Percentiles rank a stretch among this genome's conserved stretches.
Evolutionary conservation across 176 grass and related monocot genomes (phyloP).

Genomic region (Eleusine indica): DNA sequence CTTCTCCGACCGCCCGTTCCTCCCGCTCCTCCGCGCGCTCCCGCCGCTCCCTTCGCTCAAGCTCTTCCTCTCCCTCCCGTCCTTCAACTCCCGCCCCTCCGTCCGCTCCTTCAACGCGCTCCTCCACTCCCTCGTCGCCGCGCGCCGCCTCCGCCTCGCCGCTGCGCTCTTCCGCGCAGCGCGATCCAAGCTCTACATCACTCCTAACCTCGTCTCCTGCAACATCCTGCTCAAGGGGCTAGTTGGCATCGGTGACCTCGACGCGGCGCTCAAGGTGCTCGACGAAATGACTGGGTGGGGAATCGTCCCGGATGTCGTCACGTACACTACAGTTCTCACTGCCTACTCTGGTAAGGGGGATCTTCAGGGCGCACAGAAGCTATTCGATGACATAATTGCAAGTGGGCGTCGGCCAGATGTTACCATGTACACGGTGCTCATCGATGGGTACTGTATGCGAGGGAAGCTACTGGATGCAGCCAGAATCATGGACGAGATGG

Average conservation of each 20-base stretch:
- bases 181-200: conserved; percentile 58
- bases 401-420: conserved; percentile 55
- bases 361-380: conserved; percentile 46
- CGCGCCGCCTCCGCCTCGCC: conserved; percentile 53
- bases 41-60: conserved; percentile 60
- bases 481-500: conserved; percentile 91
- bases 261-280: conserved; percentile 57
- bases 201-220: conserved; percentile 66
- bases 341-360: conserved; percentile 56
- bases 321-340: conserved; percentile 66
- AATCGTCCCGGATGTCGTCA: conserved; percentile 56
- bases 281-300: conserved; percentile 75
- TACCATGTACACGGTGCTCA: conserved; percentile 66
- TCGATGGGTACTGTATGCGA: conserved; percentile 57
- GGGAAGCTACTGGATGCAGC: conserved; percentile 56
- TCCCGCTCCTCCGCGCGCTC: conserved; percentile 60
- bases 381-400: conserved; percentile 52
- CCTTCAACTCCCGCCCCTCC: conserved; percentile 62
- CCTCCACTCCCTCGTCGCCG: conserved; percentile 62
- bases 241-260: conserved; percentile 31
- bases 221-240: conserved; percentile 75
- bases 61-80: conserved; percentile 73
- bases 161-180: conserved; percentile 65
- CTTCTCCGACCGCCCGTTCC: conserved; percentile 61
- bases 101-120: conserved; percentile 79